Evolutionary conservation across 1,284 basidiomycete species (phyloP), one percentile per base, ranked within the genome.

Genomic region (Puccinia horiana): DNA sequence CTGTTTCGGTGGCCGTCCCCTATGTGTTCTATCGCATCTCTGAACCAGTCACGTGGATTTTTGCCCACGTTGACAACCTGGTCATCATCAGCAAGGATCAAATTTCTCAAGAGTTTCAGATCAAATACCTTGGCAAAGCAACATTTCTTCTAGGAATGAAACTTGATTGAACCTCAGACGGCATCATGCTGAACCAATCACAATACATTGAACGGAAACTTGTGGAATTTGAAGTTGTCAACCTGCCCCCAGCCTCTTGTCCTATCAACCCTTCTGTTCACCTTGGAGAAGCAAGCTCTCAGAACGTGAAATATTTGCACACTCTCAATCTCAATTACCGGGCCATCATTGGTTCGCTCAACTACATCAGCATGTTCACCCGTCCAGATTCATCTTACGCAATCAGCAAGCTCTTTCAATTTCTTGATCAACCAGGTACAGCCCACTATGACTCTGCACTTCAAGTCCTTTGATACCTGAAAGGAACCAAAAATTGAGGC

Each of bases 401-500:
- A n/a, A 61, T 78, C n/a, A 58, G 76, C 23, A n/a, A 6, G 8
- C 37, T 78, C 3, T 67, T 61, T 4, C 76, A 78, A n/a, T 44
- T 16, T 47, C 61, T 78, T 14, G 29, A 40, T 6, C 5, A 32
- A 2, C 76, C 76, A 8, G 26, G 37, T 9, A 67, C 47, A 4
- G 4, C 23, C 9, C 58, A 63, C 23, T 78, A 61, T 35, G 23
- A 67, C 4, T 18, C 56, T 23, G 32, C 18, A 1, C 3, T 44
- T 37, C 56, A 67, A 29, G 76, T 67, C n/a, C 23, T 78, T 32
- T 11, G 61, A 29, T 78, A 78, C n/a, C 61, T 78, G 3, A 61
- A 63, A 8, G 35, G 35, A 3, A 76, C 74, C 35, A 32, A 29
- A 32, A 4, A 37, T 20, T 5, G 8, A 2, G 58, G 63, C 11